Percentiles rank a stretch among this genome's conserved stretches.
Conservation (phyloP, 2,329 filamentous ascomycete species). For the Amylocarpus encephaloides region DNA sequence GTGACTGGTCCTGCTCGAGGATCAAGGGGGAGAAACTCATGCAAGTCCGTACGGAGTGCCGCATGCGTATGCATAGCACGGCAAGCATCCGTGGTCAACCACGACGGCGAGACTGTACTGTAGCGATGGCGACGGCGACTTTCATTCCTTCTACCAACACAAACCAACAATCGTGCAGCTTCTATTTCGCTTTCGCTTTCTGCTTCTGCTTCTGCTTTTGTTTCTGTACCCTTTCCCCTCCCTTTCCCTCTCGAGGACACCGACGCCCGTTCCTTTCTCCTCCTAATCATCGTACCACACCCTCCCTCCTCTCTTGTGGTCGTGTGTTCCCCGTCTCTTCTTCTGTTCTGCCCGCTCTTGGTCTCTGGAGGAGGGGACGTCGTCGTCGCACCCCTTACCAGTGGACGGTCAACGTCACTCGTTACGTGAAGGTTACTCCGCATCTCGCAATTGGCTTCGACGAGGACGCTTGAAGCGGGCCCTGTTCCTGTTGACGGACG, state of each 20-base stretch:
- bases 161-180: not conserved
- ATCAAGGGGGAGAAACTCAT: too few relatives aligned
- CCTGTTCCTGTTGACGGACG: not conserved
- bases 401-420: too few relatives aligned
- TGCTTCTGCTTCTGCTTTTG: not conserved
- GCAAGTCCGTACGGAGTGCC: too few relatives aligned
- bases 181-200: too few relatives aligned
- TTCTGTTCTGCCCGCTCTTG: not conserved
- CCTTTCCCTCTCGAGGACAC: not conserved
- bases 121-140: not conserved
- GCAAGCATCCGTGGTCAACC: too few relatives aligned
- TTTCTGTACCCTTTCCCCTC: not conserved
- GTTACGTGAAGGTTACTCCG: too few relatives aligned
- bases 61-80: too few relatives aligned
- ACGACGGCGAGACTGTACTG: too few relatives aligned
- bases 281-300: not conserved
- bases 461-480: constrained; percentile 17
- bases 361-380: not conserved
- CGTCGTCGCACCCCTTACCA: not conserved
- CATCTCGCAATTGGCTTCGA: not conserved
- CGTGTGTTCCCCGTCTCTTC: not conserved
- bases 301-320: not conserved
- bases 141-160: not conserved
- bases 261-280: not conserved
- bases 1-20: too few relatives aligned